Evolutionary conservation across 140 eudicot species (phyloP).

Genomic region (Oenanthe javanica): DNA sequence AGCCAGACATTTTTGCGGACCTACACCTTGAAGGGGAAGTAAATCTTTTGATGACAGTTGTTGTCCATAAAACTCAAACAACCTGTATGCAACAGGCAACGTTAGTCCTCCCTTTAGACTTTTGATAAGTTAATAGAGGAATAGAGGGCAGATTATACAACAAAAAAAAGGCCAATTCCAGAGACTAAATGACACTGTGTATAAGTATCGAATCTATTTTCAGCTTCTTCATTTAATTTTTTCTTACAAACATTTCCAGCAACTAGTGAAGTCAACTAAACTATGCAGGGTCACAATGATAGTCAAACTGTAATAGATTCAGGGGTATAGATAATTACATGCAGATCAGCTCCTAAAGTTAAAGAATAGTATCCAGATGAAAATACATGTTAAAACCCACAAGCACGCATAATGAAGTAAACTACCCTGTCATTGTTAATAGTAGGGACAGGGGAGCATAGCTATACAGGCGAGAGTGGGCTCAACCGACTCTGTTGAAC

Average conservation of each 20-base stretch:
- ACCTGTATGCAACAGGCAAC: slow-evolving; percentile 33
- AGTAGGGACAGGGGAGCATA: no score
- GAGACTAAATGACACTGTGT: neutral
- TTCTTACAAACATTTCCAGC: neutral
- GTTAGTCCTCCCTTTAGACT: neutral
- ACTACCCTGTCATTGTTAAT: no score
- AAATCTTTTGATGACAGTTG: slow-evolving; percentile 50
- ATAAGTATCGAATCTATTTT: neutral
- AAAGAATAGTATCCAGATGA: no score
- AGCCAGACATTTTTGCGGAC: slow-evolving; percentile 74
- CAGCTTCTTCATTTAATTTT: neutral
- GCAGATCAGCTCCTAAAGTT: neutral
- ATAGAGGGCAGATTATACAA: neutral
- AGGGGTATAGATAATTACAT: neutral
- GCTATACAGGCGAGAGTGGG: no score
- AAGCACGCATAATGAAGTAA: no score
- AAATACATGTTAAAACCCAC: no score
- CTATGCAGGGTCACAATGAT: neutral
- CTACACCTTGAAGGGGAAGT: slow-evolving; percentile 61
- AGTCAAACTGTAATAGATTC: neutral
- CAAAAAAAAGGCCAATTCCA: neutral
- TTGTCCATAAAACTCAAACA: slow-evolving; percentile 52
- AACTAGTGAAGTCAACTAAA: neutral
- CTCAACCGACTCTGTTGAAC: no score
- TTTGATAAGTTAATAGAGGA: neutral